Evolutionary conservation across 495 filamentous ascomycete genomes (phyloP).

Genomic region (Pseudevernia furfuracea): DNA sequence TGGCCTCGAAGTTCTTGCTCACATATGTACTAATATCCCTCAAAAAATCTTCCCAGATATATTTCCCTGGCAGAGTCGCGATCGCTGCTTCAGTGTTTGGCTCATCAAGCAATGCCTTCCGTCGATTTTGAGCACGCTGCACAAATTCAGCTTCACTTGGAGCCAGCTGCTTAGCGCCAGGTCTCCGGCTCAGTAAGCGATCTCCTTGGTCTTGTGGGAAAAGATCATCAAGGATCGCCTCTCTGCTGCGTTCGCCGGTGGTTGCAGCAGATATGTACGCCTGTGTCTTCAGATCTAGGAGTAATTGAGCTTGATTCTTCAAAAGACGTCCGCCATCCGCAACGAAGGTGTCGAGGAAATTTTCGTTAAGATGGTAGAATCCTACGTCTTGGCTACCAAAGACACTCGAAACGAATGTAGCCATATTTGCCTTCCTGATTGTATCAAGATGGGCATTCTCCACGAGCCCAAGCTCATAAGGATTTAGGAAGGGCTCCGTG

Average conservation of each 20-base stretch:
- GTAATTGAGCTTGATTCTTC: constrained; percentile 62
- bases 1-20: constrained; percentile 61
- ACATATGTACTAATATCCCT: constrained; percentile 66
- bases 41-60: constrained; percentile 73
- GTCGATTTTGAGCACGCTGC: constrained; percentile 52
- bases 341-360: constrained; percentile 79
- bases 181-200: constrained; percentile 54
- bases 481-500: constrained; percentile 60
- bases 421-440: constrained; percentile 79
- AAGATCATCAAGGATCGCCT: constrained; percentile 61
- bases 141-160: constrained; percentile 71
- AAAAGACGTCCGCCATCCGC: constrained; percentile 64
- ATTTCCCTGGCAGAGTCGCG: constrained; percentile 61
- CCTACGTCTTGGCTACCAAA: constrained; percentile 79
- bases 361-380: constrained; percentile 73
- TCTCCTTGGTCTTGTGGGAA: constrained; percentile 67
- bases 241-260: constrained; percentile 54
- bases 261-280: constrained; percentile 68
- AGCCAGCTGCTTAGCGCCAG: constrained; percentile 55
- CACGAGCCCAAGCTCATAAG: constrained; percentile 62
- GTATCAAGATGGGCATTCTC: constrained; percentile 62
- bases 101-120: constrained; percentile 58
- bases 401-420: constrained; percentile 72
- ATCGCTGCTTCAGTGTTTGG: constrained; percentile 54
- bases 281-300: constrained; percentile 80